A percentile compares a stretch with the other conserved stretches of the same genome.
phyloP scores from a whole-genome alignment of 108 stramenopile species.

The Schizochytrium sp. region DNA sequence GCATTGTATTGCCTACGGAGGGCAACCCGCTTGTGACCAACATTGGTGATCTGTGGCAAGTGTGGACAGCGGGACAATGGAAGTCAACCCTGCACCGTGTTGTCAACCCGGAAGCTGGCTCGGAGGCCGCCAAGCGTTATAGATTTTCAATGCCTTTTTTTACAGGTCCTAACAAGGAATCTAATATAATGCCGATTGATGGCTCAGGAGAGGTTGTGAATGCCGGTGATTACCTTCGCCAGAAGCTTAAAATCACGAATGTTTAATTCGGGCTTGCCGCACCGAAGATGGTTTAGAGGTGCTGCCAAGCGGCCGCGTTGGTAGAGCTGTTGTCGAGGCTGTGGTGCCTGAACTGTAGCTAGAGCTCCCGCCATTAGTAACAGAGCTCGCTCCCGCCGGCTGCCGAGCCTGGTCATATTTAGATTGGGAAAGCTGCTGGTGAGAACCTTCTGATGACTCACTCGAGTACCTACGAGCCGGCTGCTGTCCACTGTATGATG shows the following conservation, averaged over 20 bases:
- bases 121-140: slow-evolving; percentile 39
- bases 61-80: slow-evolving; percentile 39
- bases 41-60: slow-evolving; percentile 29
- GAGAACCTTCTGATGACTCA: too few species aligned
- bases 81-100: slow-evolving; percentile 47
- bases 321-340: too few species aligned
- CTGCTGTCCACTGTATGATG: too few species aligned
- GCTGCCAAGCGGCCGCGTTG: too few species aligned
- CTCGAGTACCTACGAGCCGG: too few species aligned
- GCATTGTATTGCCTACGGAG: background rate
- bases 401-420: too few species aligned
- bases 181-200: slow-evolving; percentile 14
- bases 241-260: slow-evolving; percentile 16
- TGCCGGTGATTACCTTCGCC: slow-evolving; percentile 31
- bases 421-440: too few species aligned
- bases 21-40: slow-evolving; percentile 35
- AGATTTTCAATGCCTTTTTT: slow-evolving; percentile 51
- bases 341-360: too few species aligned
- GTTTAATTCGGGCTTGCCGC: background rate
- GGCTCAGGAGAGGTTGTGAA: slow-evolving; percentile 34
- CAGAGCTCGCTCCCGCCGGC: too few species aligned
- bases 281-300: background rate
- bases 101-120: background rate
- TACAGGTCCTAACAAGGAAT: slow-evolving; percentile 15
- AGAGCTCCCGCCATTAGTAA: too few species aligned